These are phyloP conservation scores for Trichomonascaceae sp. DNA, from an alignment of 1,139 yeast genomes.

Conservation along the genomic window DNA sequence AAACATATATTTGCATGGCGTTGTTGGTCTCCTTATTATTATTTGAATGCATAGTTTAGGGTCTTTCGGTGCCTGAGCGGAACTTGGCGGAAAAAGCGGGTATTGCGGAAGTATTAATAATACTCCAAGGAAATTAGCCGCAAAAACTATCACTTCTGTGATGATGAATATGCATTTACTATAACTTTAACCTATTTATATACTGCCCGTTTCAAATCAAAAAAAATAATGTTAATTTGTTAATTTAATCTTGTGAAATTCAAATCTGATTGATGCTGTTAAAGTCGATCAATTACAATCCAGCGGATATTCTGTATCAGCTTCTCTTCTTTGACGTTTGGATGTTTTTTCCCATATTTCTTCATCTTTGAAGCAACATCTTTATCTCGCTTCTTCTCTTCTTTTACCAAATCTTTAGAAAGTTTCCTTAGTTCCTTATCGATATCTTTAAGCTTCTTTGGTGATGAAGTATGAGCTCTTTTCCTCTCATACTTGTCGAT, in stretches of 20 bases:
- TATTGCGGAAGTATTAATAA: background rate
- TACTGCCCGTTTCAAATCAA: background rate
- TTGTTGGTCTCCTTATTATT: background rate
- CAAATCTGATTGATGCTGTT: background rate
- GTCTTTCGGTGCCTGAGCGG: background rate
- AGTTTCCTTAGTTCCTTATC: background rate
- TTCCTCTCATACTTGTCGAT: background rate
- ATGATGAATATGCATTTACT: background rate
- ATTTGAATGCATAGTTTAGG: background rate
- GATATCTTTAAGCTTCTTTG: background rate
- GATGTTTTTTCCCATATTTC: background rate
- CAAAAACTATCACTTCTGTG: too few relatives aligned
- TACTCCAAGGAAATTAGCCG: background rate
- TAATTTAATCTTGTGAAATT: too few relatives aligned
- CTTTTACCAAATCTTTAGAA: background rate
- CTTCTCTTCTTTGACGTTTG: background rate
- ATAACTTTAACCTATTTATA: background rate
- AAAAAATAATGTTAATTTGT: too few relatives aligned
- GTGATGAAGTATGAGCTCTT: background rate
- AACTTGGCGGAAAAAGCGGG: background rate
- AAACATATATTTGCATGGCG: background rate
- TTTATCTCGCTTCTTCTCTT: background rate
- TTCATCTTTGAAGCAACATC: background rate
- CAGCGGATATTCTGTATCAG: background rate
- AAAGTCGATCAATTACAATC: background rate